A percentile compares a stretch with the other conserved stretches of the same genome.
Evolutionary conservation across 139 green algal genomes (phyloP).

Genomic region (Coelastrella sp.): DNA sequence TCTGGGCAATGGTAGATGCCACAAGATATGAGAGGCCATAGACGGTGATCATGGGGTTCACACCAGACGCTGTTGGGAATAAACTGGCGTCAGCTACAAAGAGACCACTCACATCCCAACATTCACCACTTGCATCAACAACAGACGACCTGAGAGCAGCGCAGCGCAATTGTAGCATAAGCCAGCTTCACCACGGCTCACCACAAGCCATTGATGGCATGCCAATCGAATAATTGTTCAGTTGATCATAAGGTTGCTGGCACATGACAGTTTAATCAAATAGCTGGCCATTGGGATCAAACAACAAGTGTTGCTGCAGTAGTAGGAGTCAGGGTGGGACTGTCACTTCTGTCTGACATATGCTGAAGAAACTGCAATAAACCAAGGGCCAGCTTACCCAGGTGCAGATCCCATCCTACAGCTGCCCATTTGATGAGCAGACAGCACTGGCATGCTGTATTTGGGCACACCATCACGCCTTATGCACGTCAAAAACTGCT

Average conservation of each 20-base stretch:
- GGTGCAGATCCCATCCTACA: slow-evolving; percentile 67
- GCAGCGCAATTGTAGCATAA: not conserved
- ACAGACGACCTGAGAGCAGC: slow-evolving; percentile 52
- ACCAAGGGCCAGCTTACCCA: not conserved
- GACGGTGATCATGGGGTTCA: slow-evolving; percentile 85
- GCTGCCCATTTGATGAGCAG: slow-evolving; percentile 81
- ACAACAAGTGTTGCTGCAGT: not conserved
- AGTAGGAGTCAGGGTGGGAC: not conserved
- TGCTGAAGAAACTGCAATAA: too few species aligned
- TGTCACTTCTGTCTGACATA: not conserved
- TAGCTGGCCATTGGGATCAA: too few species aligned
- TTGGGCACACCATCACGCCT: slow-evolving; percentile 22
- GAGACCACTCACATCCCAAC: slow-evolving; percentile 74
- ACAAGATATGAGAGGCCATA: slow-evolving; percentile 65
- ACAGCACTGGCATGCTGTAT: slow-evolving; percentile 56
- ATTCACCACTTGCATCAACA: slow-evolving; percentile 66
- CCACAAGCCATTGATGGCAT: not conserved
- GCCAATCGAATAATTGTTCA: too few species aligned
- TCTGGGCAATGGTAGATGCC: slow-evolving; percentile 49
- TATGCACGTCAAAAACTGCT: slow-evolving; percentile 51
- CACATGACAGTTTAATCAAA: too few species aligned
- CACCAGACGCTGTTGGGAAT: slow-evolving; percentile 75
- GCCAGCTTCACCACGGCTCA: not conserved
- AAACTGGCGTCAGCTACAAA: slow-evolving; percentile 70
- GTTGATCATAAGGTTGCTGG: too few species aligned